These are phyloP conservation scores for Scorias spongiosa DNA, from an alignment of 2,329 filamentous ascomycete species.

Conservation along the genomic window DNA sequence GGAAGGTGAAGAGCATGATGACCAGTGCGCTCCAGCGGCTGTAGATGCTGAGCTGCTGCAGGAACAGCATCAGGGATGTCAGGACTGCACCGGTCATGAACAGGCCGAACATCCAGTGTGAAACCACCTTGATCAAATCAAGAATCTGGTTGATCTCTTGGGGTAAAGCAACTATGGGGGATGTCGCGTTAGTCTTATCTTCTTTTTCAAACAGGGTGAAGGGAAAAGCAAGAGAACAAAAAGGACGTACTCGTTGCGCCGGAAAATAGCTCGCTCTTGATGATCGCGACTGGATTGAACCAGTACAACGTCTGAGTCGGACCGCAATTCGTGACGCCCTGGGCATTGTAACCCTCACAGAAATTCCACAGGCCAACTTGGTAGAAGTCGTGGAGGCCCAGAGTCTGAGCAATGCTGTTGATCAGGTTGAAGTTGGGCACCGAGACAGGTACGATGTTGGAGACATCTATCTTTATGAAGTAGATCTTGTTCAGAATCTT, in stretches of 20 bases:
- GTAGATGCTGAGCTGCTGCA: slow-evolving; percentile 39
- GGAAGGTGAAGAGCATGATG: slow-evolving; percentile 50
- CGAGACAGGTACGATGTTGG: slow-evolving; percentile 61
- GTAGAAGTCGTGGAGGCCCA: slow-evolving; percentile 90
- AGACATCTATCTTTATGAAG: slow-evolving; percentile 72
- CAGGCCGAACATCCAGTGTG: slow-evolving; percentile 77
- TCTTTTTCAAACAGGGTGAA: not conserved
- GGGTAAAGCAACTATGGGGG: slow-evolving; percentile 52
- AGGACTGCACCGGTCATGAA: slow-evolving; percentile 60
- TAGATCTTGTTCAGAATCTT: slow-evolving; percentile 54
- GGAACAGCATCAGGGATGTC: slow-evolving; percentile 56
- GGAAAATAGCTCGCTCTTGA: slow-evolving; percentile 63
- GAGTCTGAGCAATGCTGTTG: slow-evolving; percentile 71
- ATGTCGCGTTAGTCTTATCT: not conserved
- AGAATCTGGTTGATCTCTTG: slow-evolving; percentile 58
- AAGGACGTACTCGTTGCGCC: slow-evolving; percentile 53
- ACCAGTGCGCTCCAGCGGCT: slow-evolving; percentile 46
- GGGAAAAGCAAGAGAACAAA: not conserved
- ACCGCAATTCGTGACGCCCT: slow-evolving; percentile 66
- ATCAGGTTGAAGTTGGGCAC: slow-evolving; percentile 60
- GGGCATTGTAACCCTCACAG: slow-evolving; percentile 67
- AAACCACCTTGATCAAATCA: slow-evolving; percentile 56
- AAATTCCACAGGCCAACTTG: slow-evolving; percentile 84
- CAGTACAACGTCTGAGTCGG: slow-evolving; percentile 57
- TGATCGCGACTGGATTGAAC: slow-evolving; percentile 79